Evolutionary conservation across 129 eudicot species (phyloP), one percentile per base, ranked within the genome.

Genomic region (Pittosporum tobira): DNA sequence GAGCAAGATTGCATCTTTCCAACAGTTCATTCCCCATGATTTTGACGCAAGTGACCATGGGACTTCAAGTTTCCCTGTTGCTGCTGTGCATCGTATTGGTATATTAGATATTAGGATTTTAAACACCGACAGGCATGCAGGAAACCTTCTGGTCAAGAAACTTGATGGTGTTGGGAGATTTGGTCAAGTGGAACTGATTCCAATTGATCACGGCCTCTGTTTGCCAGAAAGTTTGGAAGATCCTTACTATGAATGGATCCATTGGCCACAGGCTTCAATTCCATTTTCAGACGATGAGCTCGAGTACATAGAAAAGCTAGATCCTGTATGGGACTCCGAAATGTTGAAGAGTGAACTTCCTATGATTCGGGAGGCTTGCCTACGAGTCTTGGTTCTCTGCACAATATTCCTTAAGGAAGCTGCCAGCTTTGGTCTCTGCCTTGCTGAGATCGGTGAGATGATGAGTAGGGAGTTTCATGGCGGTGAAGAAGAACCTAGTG

Each of bases 181-280:
- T 67, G 95, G 94, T 70, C 76, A 75, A 61, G 94, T 87, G 40
- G 94, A 86, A 43, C 81, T 91, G 28, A 61, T 87, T 55, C 98
- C 98, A 26, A 91, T 91, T 19, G 98, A 91, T 59, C 98, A 91
- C 28, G 98, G 98, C 20, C 96, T 91, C 6, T 83, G 98, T 66
- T 48, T 91, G 73, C 98, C 98, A 5, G 98, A 91, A 62, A 68
- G 81, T 42, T 65, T 91, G 59, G 98, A 91, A 67, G 96, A 87
- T 55, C 98, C 98, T 0, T 91, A 86, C 67, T 91, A 83, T 64
- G 98, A 91, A 76, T 91, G 98, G 98, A 83, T 91, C 51, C 96
- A 91, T 37, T 91, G 98, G 98, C 94, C 98, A 28, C 98, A 91
- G 63, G 84, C 98, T 38, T 86, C 98, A 5, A 75, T 91, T 11